Percentiles rank a stretch among this genome's conserved stretches.
Conservation (phyloP, 2,329 filamentous ascomycete genomes). For the Fusarium begoniae region DNA sequence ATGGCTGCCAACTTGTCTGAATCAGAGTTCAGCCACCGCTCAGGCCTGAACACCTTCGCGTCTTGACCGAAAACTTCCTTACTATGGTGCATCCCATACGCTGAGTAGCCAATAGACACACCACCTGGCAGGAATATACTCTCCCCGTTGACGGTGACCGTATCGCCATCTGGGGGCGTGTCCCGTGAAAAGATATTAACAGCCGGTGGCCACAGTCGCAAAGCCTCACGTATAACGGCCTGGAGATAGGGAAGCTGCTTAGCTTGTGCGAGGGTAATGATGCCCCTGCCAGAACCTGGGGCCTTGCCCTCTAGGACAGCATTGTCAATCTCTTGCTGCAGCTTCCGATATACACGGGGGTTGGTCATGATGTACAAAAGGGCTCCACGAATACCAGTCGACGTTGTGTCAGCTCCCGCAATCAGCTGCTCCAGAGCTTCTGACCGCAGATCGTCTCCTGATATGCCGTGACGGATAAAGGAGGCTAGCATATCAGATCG, state of each 20-base stretch:
- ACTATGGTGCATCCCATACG: background rate
- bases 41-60: background rate
- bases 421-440: background rate
- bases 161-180: background rate
- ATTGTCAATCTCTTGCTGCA: background rate
- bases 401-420: background rate
- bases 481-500: too few species aligned
- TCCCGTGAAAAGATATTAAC: background rate
- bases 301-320: background rate
- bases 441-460: background rate
- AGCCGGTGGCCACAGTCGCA: background rate
- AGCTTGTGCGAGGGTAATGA: background rate
- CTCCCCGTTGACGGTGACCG: background rate
- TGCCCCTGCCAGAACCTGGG: background rate
- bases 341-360: background rate
- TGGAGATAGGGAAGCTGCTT: background rate
- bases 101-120: background rate
- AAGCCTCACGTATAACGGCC: background rate
- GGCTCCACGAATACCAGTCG: background rate
- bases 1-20: background rate
- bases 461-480: too few species aligned
- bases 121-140: background rate
- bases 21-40: background rate
- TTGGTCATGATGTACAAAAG: background rate
- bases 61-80: background rate